A percentile compares a stretch with the other conserved stretches of the same genome.
These are phyloP conservation scores for Saccharomycopsis oosterbeekiorum DNA, from an alignment of 805 yeast genomes.

Conservation along the genomic window DNA sequence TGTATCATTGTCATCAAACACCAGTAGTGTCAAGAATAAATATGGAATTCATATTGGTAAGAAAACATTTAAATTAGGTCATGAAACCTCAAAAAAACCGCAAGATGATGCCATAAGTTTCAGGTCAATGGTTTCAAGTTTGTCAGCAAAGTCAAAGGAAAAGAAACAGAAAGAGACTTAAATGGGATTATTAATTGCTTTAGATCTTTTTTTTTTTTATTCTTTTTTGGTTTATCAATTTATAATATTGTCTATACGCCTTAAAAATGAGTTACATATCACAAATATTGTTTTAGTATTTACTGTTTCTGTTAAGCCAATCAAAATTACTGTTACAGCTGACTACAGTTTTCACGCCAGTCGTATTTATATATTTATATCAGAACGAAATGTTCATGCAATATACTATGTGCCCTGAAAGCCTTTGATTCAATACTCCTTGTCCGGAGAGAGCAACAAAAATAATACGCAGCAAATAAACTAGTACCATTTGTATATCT, in stretches of 20 bases:
- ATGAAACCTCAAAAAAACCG: neutral
- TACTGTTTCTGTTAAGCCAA: too few species aligned
- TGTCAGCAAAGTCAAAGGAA: neutral
- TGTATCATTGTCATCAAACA: neutral
- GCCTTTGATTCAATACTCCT: too few species aligned
- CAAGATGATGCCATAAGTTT: neutral
- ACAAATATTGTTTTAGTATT: too few species aligned
- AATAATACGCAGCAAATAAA: too few species aligned
- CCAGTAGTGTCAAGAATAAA: neutral
- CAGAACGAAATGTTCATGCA: too few species aligned
- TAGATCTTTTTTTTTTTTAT: neutral
- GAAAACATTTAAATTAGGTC: neutral
- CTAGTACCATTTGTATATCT: neutral
- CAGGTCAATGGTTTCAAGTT: neutral
- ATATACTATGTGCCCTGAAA: too few species aligned
- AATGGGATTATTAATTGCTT: neutral
- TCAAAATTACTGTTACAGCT: too few species aligned
- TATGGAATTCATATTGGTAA: neutral
- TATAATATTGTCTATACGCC: too few species aligned
- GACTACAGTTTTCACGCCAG: too few species aligned
- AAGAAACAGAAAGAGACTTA: neutral
- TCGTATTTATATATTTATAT: too few species aligned
- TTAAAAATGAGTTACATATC: too few species aligned
- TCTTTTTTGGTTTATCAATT: neutral
- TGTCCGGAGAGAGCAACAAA: too few species aligned